Evolutionary conservation across 2,329 filamentous ascomycete species (phyloP), one percentile per base, ranked within the genome.

Genomic region (Fusarium begoniae): DNA sequence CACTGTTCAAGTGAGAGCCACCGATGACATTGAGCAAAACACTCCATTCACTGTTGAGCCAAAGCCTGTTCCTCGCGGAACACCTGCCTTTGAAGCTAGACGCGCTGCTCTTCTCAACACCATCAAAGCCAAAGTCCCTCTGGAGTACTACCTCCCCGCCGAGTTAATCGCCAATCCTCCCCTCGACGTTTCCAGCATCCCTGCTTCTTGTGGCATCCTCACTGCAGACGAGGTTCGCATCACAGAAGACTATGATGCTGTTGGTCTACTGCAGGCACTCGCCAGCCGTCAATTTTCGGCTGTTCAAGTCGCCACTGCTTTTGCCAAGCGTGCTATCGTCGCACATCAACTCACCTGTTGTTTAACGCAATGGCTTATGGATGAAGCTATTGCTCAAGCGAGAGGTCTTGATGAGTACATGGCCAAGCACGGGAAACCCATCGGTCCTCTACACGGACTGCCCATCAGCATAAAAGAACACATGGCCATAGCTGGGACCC

Each of bases 31-130:
- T 20, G 8, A 51, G 6, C n/a, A 10, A 82, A 10, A 83, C 79
- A 82, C 84, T 85, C 62, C 85, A 79, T 5, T 80, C 81, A 15
- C 78, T 75, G 40, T 63, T 7, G 12, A 45, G 13, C 24, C 50
- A 13, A 44, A 56, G n/a, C 50, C 40, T 13, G 37, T 63, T 14
- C 50, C 32, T 32, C 59, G 59, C 15, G 59, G 59, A 37, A 63
- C 38, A 28, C 20, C 50, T 2, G 40, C 32, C 12, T 62, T 62
- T 44, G 59, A 62, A 22, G 59, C 32, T 3, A 30, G 37, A 11
- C 50, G 59, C 22, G 40, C 59, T 5, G 24, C 12, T 35, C 51
- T 62, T 28, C 14, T 62, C 22, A 26, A 38, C 26, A 56, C 38
- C 17, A n/a, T 62, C 32, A 35, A 54, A 8, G 9, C 40, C 40